Conservation (phyloP, 1,139 yeast genomes). For the Candida pseudoviswanathii region DNA sequence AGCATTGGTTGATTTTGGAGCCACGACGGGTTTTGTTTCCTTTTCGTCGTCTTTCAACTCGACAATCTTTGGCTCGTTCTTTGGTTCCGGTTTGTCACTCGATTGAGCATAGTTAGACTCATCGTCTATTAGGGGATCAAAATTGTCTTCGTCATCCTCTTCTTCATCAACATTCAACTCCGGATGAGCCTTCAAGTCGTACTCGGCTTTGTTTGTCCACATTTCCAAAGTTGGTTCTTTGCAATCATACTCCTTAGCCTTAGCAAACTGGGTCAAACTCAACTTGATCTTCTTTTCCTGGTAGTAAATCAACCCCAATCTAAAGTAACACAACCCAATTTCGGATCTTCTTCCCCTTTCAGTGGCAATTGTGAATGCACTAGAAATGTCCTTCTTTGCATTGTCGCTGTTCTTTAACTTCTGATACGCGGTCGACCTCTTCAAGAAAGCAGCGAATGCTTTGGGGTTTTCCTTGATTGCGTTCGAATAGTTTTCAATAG, state of each 20-base stretch:
- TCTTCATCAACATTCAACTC: constrained; percentile 18
- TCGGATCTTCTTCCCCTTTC: constrained; percentile 52
- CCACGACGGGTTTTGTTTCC: not conserved
- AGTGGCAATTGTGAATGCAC: constrained; percentile 58
- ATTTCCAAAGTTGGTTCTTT: constrained; percentile 49
- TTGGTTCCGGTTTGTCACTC: constrained; percentile 6
- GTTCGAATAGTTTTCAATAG: constrained; percentile 31
- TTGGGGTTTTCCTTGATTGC: constrained; percentile 43
- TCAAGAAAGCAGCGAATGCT: constrained; percentile 55
- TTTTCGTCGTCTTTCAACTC: constrained; percentile 8
- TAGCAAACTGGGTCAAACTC: constrained; percentile 52
- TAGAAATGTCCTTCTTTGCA: constrained; percentile 55
- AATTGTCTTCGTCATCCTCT: constrained; percentile 13
- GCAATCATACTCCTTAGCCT: constrained; percentile 51
- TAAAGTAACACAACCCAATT: constrained; percentile 61
- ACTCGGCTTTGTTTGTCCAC: constrained; percentile 53
- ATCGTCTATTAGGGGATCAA: constrained; percentile 8
- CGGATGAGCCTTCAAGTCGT: constrained; percentile 32
- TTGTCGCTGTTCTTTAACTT: constrained; percentile 51
- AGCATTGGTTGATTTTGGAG: constrained; percentile 27
- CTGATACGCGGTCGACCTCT: constrained; percentile 58
- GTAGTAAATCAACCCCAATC: constrained; percentile 56
- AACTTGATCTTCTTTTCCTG: constrained; percentile 45
- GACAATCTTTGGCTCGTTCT: constrained; percentile 7
- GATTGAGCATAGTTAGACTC: constrained; percentile 10